A percentile compares a stretch with the other conserved stretches of the same genome.
Conservation (phyloP, 2,329 filamentous ascomycete species). For the Hypomyces rosellus region DNA sequence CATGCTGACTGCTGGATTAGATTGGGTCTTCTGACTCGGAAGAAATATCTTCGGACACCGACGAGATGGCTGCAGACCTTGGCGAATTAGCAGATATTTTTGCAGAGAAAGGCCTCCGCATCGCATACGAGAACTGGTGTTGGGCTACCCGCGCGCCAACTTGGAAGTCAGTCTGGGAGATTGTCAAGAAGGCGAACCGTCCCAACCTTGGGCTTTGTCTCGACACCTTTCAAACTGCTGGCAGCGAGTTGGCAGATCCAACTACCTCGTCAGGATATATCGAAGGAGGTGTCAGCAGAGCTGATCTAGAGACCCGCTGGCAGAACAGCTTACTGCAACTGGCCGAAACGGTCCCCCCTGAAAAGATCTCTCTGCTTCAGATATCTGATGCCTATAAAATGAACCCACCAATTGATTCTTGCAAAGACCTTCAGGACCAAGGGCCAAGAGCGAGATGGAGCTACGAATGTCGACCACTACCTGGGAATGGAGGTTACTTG, state of each 20-base stretch:
- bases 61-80: conserved; percentile 54
- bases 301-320: conserved; percentile 46
- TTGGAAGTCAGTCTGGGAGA: conserved; percentile 65
- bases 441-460: conserved; percentile 62
- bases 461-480: conserved; percentile 57
- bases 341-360: conserved; percentile 44
- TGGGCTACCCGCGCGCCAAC: conserved; percentile 65
- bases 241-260: conserved; percentile 68
- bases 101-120: conserved; percentile 46
- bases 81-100: conserved; percentile 58
- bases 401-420: conserved; percentile 45
- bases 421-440: conserved; percentile 28
- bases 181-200: conserved; percentile 56
- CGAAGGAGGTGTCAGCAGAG: conserved; percentile 31
- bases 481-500: conserved; percentile 64
- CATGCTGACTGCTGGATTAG: conserved; percentile 9
- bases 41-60: conserved; percentile 43
- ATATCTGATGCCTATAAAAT: conserved; percentile 68
- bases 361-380: conserved; percentile 70
- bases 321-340: conserved; percentile 51
- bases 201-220: conserved; percentile 68
- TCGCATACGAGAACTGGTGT: conserved; percentile 80
- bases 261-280: conserved; percentile 32
- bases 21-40: conserved; percentile 58
- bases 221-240: conserved; percentile 71